Evolutionary conservation across 2,329 filamentous ascomycete genomes (phyloP).

Genomic region (Neopestalotiopsis clavispora): DNA sequence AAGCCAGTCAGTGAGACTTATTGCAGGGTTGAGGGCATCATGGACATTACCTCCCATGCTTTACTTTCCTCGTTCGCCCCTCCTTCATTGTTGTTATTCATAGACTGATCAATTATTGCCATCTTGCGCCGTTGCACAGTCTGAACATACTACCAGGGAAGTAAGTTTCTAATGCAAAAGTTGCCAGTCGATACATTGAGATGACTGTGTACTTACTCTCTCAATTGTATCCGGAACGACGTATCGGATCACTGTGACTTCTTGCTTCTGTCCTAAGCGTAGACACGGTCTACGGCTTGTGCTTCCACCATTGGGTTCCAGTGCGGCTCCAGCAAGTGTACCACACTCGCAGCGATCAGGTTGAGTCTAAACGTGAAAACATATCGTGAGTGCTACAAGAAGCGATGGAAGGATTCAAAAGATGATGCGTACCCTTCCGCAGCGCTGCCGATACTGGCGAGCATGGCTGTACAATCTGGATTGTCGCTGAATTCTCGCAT

Average conservation of each 20-base stretch:
- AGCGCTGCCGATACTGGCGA: conserved; percentile 35
- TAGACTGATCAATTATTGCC: background rate
- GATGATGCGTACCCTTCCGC: conserved; percentile 33
- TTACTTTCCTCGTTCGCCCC: too few relatives aligned
- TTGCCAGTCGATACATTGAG: background rate
- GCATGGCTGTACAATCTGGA: conserved; percentile 30
- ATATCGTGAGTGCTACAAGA: background rate
- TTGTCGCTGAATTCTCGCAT: conserved; percentile 26
- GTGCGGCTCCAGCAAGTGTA: background rate
- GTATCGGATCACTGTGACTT: background rate
- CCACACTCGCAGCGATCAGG: background rate
- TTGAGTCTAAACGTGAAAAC: conserved; percentile 3
- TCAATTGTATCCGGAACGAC: background rate
- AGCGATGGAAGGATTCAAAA: background rate
- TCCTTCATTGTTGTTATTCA: background rate
- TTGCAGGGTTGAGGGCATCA: too few relatives aligned
- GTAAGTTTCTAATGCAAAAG: background rate
- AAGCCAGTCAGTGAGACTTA: too few relatives aligned
- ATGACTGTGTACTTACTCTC: background rate
- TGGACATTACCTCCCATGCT: too few relatives aligned
- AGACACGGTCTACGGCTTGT: background rate
- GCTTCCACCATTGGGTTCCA: conserved; percentile 4
- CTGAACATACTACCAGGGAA: background rate
- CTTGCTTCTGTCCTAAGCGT: background rate
- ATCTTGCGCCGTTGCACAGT: background rate